Conservation (phyloP, 2,329 filamentous ascomycete genomes). For the Bertia moriformis region DNA sequence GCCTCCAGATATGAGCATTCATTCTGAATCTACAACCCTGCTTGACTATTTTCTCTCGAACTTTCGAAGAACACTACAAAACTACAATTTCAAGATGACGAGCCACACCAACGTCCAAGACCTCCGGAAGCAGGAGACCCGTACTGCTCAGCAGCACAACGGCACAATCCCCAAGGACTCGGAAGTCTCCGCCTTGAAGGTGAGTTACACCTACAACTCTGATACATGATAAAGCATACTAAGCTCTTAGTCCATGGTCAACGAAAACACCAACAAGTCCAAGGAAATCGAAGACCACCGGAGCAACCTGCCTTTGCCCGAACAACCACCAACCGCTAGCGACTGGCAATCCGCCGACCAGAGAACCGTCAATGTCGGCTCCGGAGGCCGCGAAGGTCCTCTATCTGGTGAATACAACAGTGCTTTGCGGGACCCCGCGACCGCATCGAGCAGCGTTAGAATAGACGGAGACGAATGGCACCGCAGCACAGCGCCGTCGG, state of each 20-base stretch:
- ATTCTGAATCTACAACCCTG: too few relatives aligned
- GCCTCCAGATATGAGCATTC: too few relatives aligned
- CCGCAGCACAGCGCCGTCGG: constrained; percentile 47
- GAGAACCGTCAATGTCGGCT: constrained; percentile 55
- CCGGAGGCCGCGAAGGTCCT: constrained; percentile 37
- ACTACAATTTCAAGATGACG: too few relatives aligned
- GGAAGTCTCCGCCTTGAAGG: not conserved
- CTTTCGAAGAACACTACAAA: too few relatives aligned
- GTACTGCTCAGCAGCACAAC: not conserved
- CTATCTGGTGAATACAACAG: constrained; percentile 33
- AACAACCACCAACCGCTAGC: constrained; percentile 60
- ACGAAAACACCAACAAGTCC: constrained; percentile 25
- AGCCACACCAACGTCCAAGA: not conserved
- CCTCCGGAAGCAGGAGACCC: not conserved
- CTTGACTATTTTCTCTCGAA: too few relatives aligned
- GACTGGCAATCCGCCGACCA: constrained; percentile 66
- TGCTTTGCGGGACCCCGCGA: constrained; percentile 40
- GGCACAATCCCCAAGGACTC: not conserved
- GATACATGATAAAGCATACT: too few relatives aligned
- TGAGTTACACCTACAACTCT: not conserved
- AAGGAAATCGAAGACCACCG: constrained; percentile 53
- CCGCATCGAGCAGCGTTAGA: constrained; percentile 35
- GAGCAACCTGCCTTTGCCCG: constrained; percentile 65
- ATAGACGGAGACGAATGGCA: constrained; percentile 37
- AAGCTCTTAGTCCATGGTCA: not conserved